Conservation (phyloP, 2,329 filamentous ascomycete species). For the Botrytis tulipae region DNA sequence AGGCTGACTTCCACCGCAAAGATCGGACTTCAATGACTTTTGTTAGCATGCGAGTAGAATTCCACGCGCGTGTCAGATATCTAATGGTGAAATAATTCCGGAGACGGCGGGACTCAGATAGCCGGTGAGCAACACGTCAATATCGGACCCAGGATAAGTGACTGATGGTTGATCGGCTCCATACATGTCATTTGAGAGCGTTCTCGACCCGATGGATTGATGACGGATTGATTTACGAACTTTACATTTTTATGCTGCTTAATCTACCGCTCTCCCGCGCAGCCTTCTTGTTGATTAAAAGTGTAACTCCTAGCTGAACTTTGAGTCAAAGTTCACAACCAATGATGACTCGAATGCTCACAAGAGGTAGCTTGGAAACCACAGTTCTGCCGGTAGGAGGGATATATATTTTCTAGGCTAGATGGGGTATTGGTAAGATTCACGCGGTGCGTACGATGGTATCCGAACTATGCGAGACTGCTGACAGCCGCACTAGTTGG, state of each 20-base stretch:
- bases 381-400: background rate
- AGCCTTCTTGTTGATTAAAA: background rate
- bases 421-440: background rate
- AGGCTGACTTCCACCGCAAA: background rate
- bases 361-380: background rate
- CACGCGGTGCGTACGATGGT: background rate
- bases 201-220: background rate
- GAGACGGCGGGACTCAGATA: background rate
- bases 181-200: background rate
- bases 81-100: background rate
- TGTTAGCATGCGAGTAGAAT: background rate
- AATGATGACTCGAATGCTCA: background rate
- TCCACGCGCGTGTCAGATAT: background rate
- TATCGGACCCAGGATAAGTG: background rate
- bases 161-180: background rate
- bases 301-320: background rate
- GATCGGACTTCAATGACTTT: background rate
- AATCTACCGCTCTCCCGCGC: background rate
- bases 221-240: background rate
- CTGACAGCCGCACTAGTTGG: background rate
- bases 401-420: background rate
- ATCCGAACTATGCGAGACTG: background rate
- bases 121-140: background rate
- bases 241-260: background rate
- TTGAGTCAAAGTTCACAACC: background rate